Base-by-base conservation (phyloP, 208 protist species). In the Naegleria lovaniensis region DNA sequence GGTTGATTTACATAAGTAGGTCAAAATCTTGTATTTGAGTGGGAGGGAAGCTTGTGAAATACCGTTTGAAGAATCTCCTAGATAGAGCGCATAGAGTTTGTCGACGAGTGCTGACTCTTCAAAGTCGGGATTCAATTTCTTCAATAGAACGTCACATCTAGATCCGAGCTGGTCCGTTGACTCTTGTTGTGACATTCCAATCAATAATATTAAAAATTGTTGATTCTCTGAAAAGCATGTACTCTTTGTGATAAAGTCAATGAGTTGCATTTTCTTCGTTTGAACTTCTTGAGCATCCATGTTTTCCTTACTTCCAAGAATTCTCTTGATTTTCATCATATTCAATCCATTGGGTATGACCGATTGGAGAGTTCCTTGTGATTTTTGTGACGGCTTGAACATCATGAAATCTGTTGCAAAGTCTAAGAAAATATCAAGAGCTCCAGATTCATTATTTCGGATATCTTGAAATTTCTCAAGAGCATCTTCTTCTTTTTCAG, bases 1-100 rank as follows among this genome's bases (percentile, higher is more conserved):
- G 29, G 29, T 36, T 39, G 41, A 88, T 36, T 88, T 52, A 9
- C 36, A 39, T 55, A 88, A 88, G 15, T 39, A 58, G 16, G 39
- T n/a, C 25, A 87, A 39, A 88, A 88, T 88, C 84, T 88, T 88
- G 7, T 48, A 33, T 38, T 88, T 88, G 15, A 58, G 13, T 58
- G 13, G 13, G 33, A 25, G 13, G 9, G 15, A 39, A 38, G 39
- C 13, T 58, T 88, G 41, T 16, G 41, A 48, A 29, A 22, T n/a
- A 36, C n/a, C n/a, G 58, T 88, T 38, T 5, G 39, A 48, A n/a
- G 55, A 67, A 67, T 58, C 41, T 2, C 84, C 84, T 25, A 88
- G 36, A 58, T 88, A 88, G 4, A 88, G 36, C 0, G 39, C 0
- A 38, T n/a, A 33, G 5, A 88, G 5, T 39, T 29, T 88, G 29